phyloP scores from a whole-genome alignment of 2,329 filamentous ascomycete species.

The Colletotrichum sp. region DNA sequence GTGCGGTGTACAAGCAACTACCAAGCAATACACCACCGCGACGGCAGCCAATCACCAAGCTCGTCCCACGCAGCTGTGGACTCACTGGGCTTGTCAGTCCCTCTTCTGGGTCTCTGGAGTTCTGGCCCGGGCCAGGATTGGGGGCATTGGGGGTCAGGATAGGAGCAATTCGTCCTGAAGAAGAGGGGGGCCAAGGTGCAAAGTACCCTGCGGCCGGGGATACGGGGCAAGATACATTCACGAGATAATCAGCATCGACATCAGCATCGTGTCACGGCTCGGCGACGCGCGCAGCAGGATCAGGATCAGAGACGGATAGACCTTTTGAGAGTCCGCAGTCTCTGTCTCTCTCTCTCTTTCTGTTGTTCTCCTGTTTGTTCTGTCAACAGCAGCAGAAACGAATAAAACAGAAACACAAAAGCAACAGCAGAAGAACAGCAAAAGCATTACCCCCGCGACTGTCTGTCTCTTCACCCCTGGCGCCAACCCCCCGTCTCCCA shows the following conservation, averaged over 20 bases:
- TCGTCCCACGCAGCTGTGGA: neutral
- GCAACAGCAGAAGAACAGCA: neutral
- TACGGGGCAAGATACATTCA: neutral
- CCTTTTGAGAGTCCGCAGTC: neutral
- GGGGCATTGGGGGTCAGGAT: neutral
- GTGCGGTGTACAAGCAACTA: conserved; percentile 9
- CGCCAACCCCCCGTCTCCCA: neutral
- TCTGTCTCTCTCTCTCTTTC: neutral
- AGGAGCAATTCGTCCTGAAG: conserved; percentile 20
- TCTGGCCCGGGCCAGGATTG: neutral
- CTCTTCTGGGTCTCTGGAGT: neutral
- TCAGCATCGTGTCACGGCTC: neutral
- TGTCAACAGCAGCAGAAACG: neutral
- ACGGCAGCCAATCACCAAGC: neutral
- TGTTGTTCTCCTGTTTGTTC: neutral
- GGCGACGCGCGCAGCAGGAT: neutral
- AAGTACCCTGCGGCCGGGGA: neutral
- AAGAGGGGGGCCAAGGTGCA: neutral
- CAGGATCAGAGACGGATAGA: neutral
- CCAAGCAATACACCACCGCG: neutral
- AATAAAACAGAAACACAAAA: neutral
- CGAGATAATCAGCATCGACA: neutral
- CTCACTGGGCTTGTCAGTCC: neutral
- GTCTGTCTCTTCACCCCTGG: neutral
- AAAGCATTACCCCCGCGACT: neutral